Conservation (phyloP, 2,329 filamentous ascomycete genomes). For the Cladophialophora immunda region DNA sequence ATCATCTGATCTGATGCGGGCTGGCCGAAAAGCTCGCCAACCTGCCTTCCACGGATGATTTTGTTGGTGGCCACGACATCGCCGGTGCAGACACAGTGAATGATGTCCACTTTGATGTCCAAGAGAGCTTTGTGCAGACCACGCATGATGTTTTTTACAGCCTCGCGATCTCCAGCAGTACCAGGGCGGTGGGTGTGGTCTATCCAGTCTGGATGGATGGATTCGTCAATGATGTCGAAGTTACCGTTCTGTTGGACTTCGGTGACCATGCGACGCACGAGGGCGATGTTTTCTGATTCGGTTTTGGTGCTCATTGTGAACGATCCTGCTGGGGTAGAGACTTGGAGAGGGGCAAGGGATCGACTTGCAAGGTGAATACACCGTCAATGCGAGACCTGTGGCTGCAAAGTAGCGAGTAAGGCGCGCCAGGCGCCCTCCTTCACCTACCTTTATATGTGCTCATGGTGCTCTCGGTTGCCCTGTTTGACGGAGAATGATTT, state of each 20-base stretch:
- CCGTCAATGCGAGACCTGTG: not conserved
- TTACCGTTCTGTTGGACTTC: not conserved
- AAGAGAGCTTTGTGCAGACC: not conserved
- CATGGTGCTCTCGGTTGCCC: not conserved
- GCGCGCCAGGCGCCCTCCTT: not conserved
- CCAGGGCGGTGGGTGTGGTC: not conserved
- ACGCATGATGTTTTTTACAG: not conserved
- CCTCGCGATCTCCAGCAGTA: not conserved
- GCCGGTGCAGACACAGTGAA: not conserved
- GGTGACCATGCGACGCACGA: slow-evolving; percentile 1
- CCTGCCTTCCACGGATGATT: not conserved
- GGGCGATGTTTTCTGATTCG: not conserved
- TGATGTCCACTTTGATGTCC: slow-evolving; percentile 6
- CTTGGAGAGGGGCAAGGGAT: not conserved
- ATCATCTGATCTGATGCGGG: not conserved
- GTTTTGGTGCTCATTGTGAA: slow-evolving; percentile 5
- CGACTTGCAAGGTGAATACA: not conserved
- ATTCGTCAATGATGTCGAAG: slow-evolving; percentile 1
- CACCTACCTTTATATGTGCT: not conserved
- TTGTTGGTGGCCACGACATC: slow-evolving; percentile 10
- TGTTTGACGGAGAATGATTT: not conserved
- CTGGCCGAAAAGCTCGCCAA: slow-evolving; percentile 6
- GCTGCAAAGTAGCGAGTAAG: not conserved
- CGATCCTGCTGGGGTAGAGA: not conserved
- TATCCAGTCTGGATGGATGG: not conserved